Conservation (phyloP, 2,329 filamentous ascomycete genomes). For the Teratosphaeriaceae sp. region DNA sequence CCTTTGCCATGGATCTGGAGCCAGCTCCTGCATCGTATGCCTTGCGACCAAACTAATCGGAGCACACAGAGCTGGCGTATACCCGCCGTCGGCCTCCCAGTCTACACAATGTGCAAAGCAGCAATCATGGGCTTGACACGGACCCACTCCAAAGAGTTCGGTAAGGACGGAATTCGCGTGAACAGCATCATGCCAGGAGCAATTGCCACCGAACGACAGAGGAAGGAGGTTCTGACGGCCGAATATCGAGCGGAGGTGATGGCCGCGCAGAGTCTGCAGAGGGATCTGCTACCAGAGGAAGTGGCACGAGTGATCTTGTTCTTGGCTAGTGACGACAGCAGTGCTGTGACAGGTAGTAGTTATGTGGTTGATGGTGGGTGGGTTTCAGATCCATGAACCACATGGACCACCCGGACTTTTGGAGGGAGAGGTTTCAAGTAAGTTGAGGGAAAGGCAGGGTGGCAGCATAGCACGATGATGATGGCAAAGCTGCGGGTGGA, state of each 20-base stretch:
- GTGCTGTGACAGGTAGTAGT: slow-evolving; percentile 24
- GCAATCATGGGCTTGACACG: slow-evolving; percentile 23
- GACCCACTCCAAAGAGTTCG: slow-evolving; percentile 26
- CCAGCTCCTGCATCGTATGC: too few species aligned
- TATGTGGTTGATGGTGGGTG: slow-evolving; percentile 29
- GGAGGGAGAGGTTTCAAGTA: neutral
- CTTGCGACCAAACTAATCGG: too few species aligned
- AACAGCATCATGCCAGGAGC: slow-evolving; percentile 27
- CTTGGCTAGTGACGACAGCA: slow-evolving; percentile 26
- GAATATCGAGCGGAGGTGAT: slow-evolving; percentile 24
- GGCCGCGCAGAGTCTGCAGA: slow-evolving; percentile 25
- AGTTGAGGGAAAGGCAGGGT: too few species aligned
- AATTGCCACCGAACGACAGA: slow-evolving; percentile 27
- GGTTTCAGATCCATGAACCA: slow-evolving; percentile 21
- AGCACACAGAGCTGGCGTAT: too few species aligned
- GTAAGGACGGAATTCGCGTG: slow-evolving; percentile 19
- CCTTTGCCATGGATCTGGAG: too few species aligned
- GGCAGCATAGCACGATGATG: neutral
- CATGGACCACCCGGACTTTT: too few species aligned
- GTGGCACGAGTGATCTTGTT: slow-evolving; percentile 26
- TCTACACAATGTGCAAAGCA: slow-evolving; percentile 24
- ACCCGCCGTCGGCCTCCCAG: slow-evolving; percentile 18
- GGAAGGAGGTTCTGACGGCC: slow-evolving; percentile 24
- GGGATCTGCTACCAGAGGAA: slow-evolving; percentile 24
- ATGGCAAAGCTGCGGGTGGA: neutral